Evolutionary conservation across 148 eudicot species (phyloP), one percentile per base, ranked within the genome.

Genomic region (Persicaria tinctoria): DNA sequence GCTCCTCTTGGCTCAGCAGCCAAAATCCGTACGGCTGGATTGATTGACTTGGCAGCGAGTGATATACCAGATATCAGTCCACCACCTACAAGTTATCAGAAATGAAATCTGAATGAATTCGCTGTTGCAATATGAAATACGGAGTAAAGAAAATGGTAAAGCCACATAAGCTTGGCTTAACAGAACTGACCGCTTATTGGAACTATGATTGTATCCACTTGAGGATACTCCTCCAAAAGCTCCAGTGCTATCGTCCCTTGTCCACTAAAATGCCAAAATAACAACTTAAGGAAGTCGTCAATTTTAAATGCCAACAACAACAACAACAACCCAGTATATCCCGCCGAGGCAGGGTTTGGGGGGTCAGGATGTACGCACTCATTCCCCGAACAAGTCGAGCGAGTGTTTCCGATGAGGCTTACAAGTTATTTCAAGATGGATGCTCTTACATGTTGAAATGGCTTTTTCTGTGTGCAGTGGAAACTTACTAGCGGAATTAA

Each of bases 1-100:
- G 99, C 99, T 78, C 99, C 99, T 78, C 60, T 86, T 51, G 99
- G 99, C 83, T 95, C 99, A 64, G 96, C 99, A 77, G 96, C 99
- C 54, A 95, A 70, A 75, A 95, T 79, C 75, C 89, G 86, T 64
- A 95, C 89, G 55, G 83, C 79, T 18, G 96, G 89, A 68, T 95
- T 95, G 70, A 95, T 83, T 53, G 96, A 86, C 81, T 95, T 95
- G 70, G 99, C 99, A 81, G 94, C 99, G 74, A 95, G 78, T 51
- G 92, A 86, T 68, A 95, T 90, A 68, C 99, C 99, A 8, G 99
- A 95, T 83, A 95, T 95, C 73, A 95, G 77, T 78, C 99, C 99
- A 14, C 99, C 99, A 51, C 99, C 99, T 95, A 74, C 63, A 87
- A 80, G 68, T 73, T 41, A 11, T 38, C 13, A n/a, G 4, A 64